A percentile compares a stretch with the other conserved stretches of the same genome.
These are phyloP conservation scores for Lyophyllum decastes DNA, from an alignment of 768 basidiomycete species.

Conservation along the genomic window DNA sequence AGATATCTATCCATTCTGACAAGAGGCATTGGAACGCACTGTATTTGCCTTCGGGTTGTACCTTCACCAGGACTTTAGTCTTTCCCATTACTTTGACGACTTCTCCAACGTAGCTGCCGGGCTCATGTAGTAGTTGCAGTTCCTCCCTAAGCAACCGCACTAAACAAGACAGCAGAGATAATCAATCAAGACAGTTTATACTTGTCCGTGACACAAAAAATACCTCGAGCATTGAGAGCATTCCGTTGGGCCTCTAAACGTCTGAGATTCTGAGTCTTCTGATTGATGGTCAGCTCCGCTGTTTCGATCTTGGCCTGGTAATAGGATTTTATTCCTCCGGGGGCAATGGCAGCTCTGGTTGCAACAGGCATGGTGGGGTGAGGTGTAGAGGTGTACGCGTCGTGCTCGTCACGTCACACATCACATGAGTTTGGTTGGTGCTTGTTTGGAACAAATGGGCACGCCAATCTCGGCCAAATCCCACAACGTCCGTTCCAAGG, in stretches of 20 bases:
- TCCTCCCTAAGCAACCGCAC: conserved; percentile 91
- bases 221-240: conserved; percentile 93
- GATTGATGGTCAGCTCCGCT: conserved; percentile 90
- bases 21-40: conserved; percentile 55
- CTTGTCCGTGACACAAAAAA: conserved; percentile 1
- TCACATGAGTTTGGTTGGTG: conserved; percentile 11
- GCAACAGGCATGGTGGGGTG: conserved; percentile 33
- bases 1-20: background rate
- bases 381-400: conserved; percentile 28
- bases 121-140: conserved; percentile 67
- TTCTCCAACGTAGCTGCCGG: conserved; percentile 97
- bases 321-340: conserved; percentile 82
- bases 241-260: conserved; percentile 97
- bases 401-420: conserved; percentile 18
- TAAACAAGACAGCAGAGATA: conserved; percentile 25
- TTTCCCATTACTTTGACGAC: conserved; percentile 99
- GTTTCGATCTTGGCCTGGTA: conserved; percentile 96
- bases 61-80: conserved; percentile 97
- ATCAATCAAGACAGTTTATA: background rate
- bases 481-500: too few species aligned
- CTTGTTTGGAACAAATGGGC: background rate
- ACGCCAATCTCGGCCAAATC: background rate
- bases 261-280: conserved; percentile 94
- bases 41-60: conserved; percentile 99
- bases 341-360: conserved; percentile 39